Evolutionary conservation across 176 grass and related monocot genomes (phyloP).

Genomic region (Secale cereale): DNA sequence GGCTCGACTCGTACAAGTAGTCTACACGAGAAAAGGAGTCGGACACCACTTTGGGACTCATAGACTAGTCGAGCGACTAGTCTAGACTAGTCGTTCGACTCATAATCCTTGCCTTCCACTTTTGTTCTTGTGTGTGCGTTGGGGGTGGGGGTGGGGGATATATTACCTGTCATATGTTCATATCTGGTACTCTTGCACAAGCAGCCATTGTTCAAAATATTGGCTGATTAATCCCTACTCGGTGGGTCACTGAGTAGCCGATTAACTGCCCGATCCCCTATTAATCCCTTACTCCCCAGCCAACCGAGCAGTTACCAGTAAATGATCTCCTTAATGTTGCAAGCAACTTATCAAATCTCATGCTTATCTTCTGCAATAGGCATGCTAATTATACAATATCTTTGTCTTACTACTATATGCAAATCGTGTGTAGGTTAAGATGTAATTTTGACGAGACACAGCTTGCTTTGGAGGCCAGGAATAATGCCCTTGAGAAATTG

Average conservation of each 20-base stretch:
- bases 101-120: no score
- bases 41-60: no score
- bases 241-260: no score
- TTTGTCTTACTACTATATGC: conserved; percentile 23
- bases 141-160: no score
- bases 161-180: not conserved
- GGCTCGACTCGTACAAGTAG: no score
- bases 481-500: conserved; percentile 73
- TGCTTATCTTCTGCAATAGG: conserved; percentile 2
- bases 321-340: not conserved
- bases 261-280: no score
- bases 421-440: conserved; percentile 67
- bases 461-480: conserved; percentile 73
- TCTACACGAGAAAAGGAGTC: no score
- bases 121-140: no score
- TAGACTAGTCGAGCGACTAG: no score
- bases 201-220: no score
- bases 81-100: no score
- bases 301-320: not conserved
- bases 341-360: conserved; percentile 4
- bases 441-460: conserved; percentile 82
- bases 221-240: no score
- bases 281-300: not conserved
- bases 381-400: conserved; percentile 18
- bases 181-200: not conserved